phyloP scores from a whole-genome alignment of 768 basidiomycete species.

The Panus rudis region DNA sequence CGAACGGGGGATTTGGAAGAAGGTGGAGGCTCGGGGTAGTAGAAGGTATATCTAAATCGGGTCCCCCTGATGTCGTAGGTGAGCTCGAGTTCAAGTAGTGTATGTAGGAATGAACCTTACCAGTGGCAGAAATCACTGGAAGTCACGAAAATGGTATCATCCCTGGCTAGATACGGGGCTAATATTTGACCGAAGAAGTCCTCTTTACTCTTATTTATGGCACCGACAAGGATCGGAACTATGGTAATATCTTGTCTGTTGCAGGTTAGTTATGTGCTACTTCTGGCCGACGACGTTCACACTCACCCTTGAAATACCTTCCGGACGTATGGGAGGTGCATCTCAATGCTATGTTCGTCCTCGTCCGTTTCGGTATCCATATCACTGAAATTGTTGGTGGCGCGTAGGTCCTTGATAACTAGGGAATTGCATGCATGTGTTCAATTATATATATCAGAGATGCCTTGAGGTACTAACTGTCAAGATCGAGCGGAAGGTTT shows the following conservation, averaged over 20 bases:
- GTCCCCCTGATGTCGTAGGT: constrained; percentile 49
- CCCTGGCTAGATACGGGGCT: constrained; percentile 70
- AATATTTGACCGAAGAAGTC: constrained; percentile 59
- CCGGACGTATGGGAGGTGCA: constrained; percentile 91
- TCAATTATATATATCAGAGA: neutral
- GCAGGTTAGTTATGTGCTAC: too few relatives aligned
- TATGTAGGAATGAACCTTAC: constrained; percentile 34
- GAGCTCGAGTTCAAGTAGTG: neutral
- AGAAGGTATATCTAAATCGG: constrained; percentile 83
- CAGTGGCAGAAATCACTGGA: constrained; percentile 99
- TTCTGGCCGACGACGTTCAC: neutral
- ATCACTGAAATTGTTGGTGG: constrained; percentile 60
- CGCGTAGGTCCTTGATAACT: constrained; percentile 64
- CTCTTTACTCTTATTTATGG: constrained; percentile 56
- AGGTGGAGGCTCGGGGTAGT: constrained; percentile 61
- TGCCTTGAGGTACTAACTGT: constrained; percentile 46
- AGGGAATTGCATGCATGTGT: neutral
- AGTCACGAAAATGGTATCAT: constrained; percentile 81
- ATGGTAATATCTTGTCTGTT: constrained; percentile 69
- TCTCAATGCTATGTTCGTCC: constrained; percentile 95
- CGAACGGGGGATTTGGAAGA: constrained; percentile 38
- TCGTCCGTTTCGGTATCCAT: constrained; percentile 72
- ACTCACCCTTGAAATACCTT: constrained; percentile 76
- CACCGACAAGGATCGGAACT: constrained; percentile 88
- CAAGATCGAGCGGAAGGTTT: constrained; percentile 65